Evolutionary conservation across 768 basidiomycete species (phyloP).

Genomic region (Tulasnella sp.): DNA sequence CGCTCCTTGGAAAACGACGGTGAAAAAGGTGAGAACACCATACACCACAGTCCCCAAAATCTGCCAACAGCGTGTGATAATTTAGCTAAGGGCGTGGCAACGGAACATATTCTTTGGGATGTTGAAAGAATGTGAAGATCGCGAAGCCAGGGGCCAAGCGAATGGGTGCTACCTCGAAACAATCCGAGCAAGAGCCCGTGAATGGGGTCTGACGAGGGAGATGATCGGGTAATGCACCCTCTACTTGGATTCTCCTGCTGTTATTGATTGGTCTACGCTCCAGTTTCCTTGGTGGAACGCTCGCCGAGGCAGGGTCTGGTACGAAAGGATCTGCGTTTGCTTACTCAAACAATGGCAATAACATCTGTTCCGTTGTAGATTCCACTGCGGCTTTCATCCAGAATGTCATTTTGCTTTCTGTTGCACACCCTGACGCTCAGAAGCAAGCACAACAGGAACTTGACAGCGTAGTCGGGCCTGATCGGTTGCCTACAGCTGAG

Average conservation of each 20-base stretch:
- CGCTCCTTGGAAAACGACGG: conserved; percentile 12
- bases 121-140: conserved; percentile 23
- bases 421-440: conserved; percentile 1
- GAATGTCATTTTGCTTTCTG: background rate
- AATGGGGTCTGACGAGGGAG: conserved; percentile 24
- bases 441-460: conserved; percentile 1
- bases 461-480: conserved; percentile 7
- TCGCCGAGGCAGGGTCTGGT: background rate
- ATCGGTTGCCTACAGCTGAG: conserved; percentile 6
- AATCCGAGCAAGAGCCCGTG: conserved; percentile 21
- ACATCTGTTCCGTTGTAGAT: background rate
- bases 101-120: conserved; percentile 25
- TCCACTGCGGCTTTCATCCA: background rate
- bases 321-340: background rate
- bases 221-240: conserved; percentile 9
- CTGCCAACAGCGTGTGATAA: no score
- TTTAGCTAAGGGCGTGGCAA: conserved; percentile 21
- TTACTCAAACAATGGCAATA: background rate
- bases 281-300: background rate
- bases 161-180: conserved; percentile 29
- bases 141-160: conserved; percentile 22
- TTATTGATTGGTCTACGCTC: background rate
- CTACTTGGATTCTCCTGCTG: background rate
- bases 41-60: no score
- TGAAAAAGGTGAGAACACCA: conserved; percentile 13